Conservation (phyloP, 495 filamentous ascomycete genomes). For the Penicillium canariense region DNA sequence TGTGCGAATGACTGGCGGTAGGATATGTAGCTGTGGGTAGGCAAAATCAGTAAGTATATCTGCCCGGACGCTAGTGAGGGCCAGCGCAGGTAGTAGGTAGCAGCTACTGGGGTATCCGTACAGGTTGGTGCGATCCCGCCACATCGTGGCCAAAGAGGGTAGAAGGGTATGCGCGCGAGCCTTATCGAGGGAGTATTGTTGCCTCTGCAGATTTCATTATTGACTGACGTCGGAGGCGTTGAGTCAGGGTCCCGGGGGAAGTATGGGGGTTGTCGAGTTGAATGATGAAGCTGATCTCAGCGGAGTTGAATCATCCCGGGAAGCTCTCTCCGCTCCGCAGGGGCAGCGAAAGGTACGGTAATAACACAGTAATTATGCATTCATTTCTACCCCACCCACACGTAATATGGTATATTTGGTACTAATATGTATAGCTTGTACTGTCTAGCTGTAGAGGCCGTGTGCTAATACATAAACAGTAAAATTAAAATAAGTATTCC, state of each 20-base stretch:
- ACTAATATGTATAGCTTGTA: too few relatives aligned
- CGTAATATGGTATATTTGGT: too few relatives aligned
- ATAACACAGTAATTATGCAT: constrained; percentile 1
- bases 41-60: constrained; percentile 10
- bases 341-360: constrained; percentile 6
- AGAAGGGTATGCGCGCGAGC: constrained; percentile 6
- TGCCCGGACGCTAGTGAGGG: not conserved
- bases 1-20: constrained; percentile 98
- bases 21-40: constrained; percentile 78
- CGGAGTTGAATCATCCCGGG: constrained; percentile 11
- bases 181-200: constrained; percentile 16
- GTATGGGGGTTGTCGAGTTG: not conserved
- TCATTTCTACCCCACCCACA: too few relatives aligned
- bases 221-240: not conserved
- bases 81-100: not conserved
- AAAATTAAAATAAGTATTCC: too few relatives aligned
- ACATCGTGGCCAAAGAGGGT: constrained; percentile 60
- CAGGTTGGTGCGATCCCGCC: constrained; percentile 98
- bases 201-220: constrained; percentile 15
- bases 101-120: constrained; percentile 35
- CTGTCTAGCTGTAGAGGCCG: too few relatives aligned
- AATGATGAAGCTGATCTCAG: constrained; percentile 7
- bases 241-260: not conserved
- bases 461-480: too few relatives aligned
- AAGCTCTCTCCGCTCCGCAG: constrained; percentile 14